A percentile compares a stretch with the other conserved stretches of the same genome.
These are phyloP conservation scores for Fusarium nanum DNA, from an alignment of 2,329 filamentous ascomycete species.

Conservation along the genomic window DNA sequence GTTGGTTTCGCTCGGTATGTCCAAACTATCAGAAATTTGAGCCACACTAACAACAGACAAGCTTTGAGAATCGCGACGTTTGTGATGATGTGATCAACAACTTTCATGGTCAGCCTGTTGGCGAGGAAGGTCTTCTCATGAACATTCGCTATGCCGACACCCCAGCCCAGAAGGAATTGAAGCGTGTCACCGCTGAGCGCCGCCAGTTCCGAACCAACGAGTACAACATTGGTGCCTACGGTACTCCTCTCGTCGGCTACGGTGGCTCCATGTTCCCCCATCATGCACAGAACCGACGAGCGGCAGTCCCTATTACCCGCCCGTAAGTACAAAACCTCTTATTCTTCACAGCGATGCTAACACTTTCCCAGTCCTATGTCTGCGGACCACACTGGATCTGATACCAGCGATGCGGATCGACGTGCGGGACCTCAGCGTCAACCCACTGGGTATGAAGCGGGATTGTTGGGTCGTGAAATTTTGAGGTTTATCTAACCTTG, in stretches of 20 bases:
- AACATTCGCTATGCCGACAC: conserved; percentile 98
- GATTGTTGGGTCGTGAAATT: conserved; percentile 36
- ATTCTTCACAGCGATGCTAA: conserved; percentile 5
- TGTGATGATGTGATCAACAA: conserved; percentile 90
- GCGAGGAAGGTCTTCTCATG: conserved; percentile 83
- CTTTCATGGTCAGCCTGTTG: conserved; percentile 83
- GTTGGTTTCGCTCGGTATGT: conserved; percentile 95
- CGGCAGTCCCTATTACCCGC: conserved; percentile 44
- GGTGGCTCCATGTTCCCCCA: conserved; percentile 54
- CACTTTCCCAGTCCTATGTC: conserved; percentile 17
- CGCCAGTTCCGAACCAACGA: conserved; percentile 96
- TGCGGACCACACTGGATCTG: conserved; percentile 12
- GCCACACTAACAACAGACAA: conserved; percentile 53
- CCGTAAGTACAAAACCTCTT: conserved; percentile 44
- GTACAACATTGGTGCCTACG: conserved; percentile 82
- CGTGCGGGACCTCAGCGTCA: conserved; percentile 50
- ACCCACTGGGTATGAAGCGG: conserved; percentile 52
- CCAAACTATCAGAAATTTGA: neutral
- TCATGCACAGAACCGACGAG: conserved; percentile 54
- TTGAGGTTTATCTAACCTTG: conserved; percentile 50
- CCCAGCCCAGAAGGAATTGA: conserved; percentile 94
- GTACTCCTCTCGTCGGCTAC: conserved; percentile 70
- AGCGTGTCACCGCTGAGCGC: conserved; percentile 93
- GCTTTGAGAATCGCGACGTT: conserved; percentile 88
- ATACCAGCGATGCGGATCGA: conserved; percentile 38